These are phyloP conservation scores for Cephalotrichum gorgonifer DNA, from an alignment of 2,329 filamentous ascomycete species.

Conservation along the genomic window DNA sequence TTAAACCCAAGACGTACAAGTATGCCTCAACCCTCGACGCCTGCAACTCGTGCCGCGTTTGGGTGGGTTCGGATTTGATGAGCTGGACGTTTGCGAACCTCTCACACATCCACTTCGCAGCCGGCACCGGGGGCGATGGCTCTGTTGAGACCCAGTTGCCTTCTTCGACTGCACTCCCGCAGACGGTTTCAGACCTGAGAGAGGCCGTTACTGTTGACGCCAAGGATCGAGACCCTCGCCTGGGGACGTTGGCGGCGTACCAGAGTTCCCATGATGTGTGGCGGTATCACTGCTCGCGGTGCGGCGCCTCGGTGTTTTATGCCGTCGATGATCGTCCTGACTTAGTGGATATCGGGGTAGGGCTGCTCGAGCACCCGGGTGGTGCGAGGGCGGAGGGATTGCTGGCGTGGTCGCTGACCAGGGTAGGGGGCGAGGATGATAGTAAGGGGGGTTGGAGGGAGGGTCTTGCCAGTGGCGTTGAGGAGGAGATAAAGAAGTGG, in stretches of 20 bases:
- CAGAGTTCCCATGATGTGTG: conserved; percentile 31
- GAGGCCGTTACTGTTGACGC: conserved; percentile 19
- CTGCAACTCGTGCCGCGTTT: conserved; percentile 36
- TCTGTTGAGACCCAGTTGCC: not conserved
- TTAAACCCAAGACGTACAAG: conserved; percentile 32
- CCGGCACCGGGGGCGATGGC: not conserved
- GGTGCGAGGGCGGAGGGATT: conserved; percentile 34
- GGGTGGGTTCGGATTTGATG: conserved; percentile 28
- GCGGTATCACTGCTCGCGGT: conserved; percentile 36
- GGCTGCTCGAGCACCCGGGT: conserved; percentile 28
- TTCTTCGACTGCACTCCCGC: too few relatives aligned
- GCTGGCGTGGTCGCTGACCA: conserved; percentile 29
- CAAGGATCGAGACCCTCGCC: conserved; percentile 18
- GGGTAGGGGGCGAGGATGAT: conserved; percentile 20
- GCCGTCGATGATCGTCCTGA: conserved; percentile 24
- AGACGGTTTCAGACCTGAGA: conserved; percentile 16
- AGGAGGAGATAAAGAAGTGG: conserved; percentile 23
- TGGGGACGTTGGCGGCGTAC: conserved; percentile 32
- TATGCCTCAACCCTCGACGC: conserved; percentile 26
- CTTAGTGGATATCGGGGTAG: conserved; percentile 32
- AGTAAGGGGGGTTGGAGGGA: conserved; percentile 29
- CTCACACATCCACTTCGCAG: conserved; percentile 23
- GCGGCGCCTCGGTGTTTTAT: conserved; percentile 37
- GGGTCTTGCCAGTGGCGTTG: conserved; percentile 16
- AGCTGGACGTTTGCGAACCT: conserved; percentile 34